Percentiles rank a stretch among this genome's conserved stretches.
phyloP scores from a whole-genome alignment of 1,284 basidiomycete species.

The Ganoderma sinense region DNA sequence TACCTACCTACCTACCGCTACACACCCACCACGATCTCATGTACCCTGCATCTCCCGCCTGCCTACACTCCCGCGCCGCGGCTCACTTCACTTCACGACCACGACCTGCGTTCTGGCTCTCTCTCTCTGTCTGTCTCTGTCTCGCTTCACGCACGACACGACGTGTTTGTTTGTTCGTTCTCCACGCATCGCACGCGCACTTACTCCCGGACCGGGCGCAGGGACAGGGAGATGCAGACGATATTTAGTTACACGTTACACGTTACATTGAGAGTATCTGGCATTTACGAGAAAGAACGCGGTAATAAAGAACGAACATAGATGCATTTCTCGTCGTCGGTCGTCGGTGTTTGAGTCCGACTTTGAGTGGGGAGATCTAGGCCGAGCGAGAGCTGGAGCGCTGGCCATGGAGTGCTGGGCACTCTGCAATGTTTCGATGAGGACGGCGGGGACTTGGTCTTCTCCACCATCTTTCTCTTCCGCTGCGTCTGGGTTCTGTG shows the following conservation, averaged over 20 bases:
- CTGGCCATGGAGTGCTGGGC: too few relatives aligned
- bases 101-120: neutral
- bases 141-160: too few relatives aligned
- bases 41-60: neutral
- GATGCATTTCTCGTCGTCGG: neutral
- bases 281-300: neutral
- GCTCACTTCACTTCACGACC: neutral
- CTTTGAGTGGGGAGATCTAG: too few relatives aligned
- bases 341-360: too few relatives aligned
- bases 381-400: too few relatives aligned
- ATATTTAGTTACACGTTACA: conserved; percentile 3
- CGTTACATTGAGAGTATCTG: neutral
- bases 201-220: too few relatives aligned
- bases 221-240: neutral
- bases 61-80: neutral
- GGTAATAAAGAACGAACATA: neutral
- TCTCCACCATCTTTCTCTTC: too few relatives aligned
- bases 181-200: neutral
- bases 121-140: neutral
- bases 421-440: too few relatives aligned
- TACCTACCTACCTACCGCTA: neutral
- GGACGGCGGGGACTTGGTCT: too few relatives aligned
- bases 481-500: too few relatives aligned
- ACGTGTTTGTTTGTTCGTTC: neutral
- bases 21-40: neutral